Base-by-base conservation (phyloP, 2,329 filamentous ascomycete genomes). In the Elsinoe perseae region DNA sequence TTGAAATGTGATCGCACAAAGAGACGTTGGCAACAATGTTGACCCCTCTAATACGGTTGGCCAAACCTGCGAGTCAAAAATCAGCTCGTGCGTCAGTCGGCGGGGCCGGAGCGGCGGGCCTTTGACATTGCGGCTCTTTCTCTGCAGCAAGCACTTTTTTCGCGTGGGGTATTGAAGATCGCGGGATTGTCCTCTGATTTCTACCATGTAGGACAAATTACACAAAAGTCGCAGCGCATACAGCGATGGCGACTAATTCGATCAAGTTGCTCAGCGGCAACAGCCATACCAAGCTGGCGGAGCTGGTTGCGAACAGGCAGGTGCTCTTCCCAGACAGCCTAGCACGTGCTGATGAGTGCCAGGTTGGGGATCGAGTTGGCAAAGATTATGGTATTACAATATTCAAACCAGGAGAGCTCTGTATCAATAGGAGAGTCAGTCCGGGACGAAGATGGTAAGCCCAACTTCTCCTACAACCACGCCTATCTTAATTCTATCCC, bases 371-470 rank as follows among this genome's bases (percentile, higher is more conserved):
- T 89, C 65, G 83, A 89, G 65, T 79, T 89, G 64, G 85, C 85
- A 61, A 88, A 88, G 75, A 87, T 87, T 46, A 81, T 89, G 76
- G 86, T 85, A 61, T 77, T 92, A 60, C 88, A 91, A 69, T 90
- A 91, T 74, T 91, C 87, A 48, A 92, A 92, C 71, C 86, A 89
- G 67, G 87, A 93, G 70, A 91, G 86, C 53, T 89, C 85, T 64
- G 90, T 97, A 57, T 95, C 90, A 18, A 95, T 96, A 65, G 91
- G 92, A 69, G 92, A 97, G 76, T 95, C 88, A 61, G 92, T 97
- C 56, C 82, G 92, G 73, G 92, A 97, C 70, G 92, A 97, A 79
- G 92, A 97, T 82, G 84, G 83, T 87, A 80, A 65, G 66, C 20
- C 4, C 50, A n/a, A 18, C 57, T 52, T 40, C 34, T n/a, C 28